Base-by-base conservation (phyloP, 495 filamentous ascomycete genomes). In the Bacidia gigantensis region DNA sequence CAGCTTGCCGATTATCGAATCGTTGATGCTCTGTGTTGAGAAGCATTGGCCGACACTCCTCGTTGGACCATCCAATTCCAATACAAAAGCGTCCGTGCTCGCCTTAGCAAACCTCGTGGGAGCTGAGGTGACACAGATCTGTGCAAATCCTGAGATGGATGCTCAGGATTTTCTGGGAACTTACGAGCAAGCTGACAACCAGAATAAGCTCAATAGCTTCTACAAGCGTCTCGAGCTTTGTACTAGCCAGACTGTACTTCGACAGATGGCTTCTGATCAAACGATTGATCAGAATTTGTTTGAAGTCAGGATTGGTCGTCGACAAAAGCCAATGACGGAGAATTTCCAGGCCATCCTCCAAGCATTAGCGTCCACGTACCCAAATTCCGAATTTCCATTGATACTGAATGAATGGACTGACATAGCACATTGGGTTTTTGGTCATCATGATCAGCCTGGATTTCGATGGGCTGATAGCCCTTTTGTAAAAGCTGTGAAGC, bases 401-500 rank as follows among this genome's bases (percentile, higher is more conserved):
- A 48, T 51, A 1, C 53, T 82, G 48, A 64, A 73, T 22, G 55
- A 69, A 38, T 62, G 67, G 2, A 65, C 73, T 20, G 56, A 22
- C 38, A 39, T 17, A n/a, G 47, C 58, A 26, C 5, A 5, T 35
- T n/a, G n/a, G n/a, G n/a, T n/a, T n/a, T n/a, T n/a, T n/a, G n/a
- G n/a, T 35, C 29, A 35, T 35, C 29, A n/a, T n/a, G 70, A 73
- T 54, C 75, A 71, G 52, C 87, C 89, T 52, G 83, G 81, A 2
- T 99, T 99, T 64, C 86, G 95, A 62, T 99, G 93, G 93, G 78
- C 92, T 2, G 93, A 97, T 62, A 90, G 93, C 42, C 75, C 89
- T 51, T 79, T 99, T 26, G 82, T 96, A 20, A 78, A 86, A 55
- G 90, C 93, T 46, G 71, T 97, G 9, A 78, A 90, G 60, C 73